These are phyloP conservation scores for Ophiostoma perfectum DNA, from an alignment of 2,329 filamentous ascomycete genomes.

Conservation along the genomic window DNA sequence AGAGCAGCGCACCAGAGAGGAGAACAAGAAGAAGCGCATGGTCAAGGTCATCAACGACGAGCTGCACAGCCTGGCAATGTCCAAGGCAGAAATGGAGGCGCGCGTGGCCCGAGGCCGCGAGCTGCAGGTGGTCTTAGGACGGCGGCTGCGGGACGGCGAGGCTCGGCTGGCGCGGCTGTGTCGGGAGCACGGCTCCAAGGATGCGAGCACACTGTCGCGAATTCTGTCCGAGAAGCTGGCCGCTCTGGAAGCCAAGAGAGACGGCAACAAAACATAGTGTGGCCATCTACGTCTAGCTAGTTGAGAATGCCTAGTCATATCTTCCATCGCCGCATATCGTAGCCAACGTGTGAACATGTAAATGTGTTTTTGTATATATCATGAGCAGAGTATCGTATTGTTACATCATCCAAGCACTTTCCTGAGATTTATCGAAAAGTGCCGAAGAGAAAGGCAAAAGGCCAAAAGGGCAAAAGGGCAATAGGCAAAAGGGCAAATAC, in stretches of 20 bases:
- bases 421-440: neutral
- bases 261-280: neutral
- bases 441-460: neutral
- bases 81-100: slow-evolving; percentile 17
- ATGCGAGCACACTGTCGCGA: slow-evolving; percentile 10
- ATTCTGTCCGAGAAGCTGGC: slow-evolving; percentile 4
- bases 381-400: slow-evolving; percentile 27
- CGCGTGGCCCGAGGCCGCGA: slow-evolving; percentile 16
- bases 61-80: slow-evolving; percentile 26
- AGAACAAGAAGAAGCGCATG: neutral
- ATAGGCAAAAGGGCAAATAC: neutral
- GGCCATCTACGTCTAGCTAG: neutral
- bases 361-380: slow-evolving; percentile 16
- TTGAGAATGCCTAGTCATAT: neutral
- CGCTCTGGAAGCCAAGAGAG: neutral
- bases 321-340: neutral
- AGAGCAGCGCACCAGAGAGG: too few species aligned
- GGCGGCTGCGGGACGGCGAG: slow-evolving; percentile 17
- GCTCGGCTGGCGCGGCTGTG: slow-evolving; percentile 20
- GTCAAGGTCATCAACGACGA: slow-evolving; percentile 24
- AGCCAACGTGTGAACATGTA: neutral
- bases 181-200: slow-evolving; percentile 12
- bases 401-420: slow-evolving; percentile 15
- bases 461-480: too few species aligned
- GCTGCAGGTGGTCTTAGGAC: slow-evolving; percentile 17